Conservation (phyloP, 2,329 filamentous ascomycete species). For the Daldinia sp. region DNA sequence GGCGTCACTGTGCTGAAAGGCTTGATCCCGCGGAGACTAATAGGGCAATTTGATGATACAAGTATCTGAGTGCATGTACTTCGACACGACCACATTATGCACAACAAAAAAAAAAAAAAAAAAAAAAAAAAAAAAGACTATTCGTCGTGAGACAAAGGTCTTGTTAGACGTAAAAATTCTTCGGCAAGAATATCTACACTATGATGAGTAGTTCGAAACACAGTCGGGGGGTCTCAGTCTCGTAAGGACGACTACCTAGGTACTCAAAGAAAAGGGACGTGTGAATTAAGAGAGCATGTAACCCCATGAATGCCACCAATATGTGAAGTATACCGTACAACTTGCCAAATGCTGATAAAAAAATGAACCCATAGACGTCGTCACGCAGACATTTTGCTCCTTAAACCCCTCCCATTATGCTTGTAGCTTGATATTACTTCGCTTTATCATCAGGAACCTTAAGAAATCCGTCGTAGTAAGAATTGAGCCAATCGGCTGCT, state of each 20-base stretch:
- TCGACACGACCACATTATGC: not conserved
- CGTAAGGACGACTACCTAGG: not conserved
- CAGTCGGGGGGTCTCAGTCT: not conserved
- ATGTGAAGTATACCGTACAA: slow-evolving; percentile 36
- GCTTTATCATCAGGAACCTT: slow-evolving; percentile 57
- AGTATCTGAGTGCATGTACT: slow-evolving; percentile 8
- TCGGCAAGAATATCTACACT: slow-evolving; percentile 1
- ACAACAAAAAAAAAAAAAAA: not conserved
- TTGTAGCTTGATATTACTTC: slow-evolving; percentile 15
- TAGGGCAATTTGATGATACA: slow-evolving; percentile 40
- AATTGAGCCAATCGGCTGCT: slow-evolving; percentile 67
- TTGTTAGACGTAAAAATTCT: not conserved
- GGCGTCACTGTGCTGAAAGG: slow-evolving; percentile 66
- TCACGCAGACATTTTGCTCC: slow-evolving; percentile 17
- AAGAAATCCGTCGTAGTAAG: slow-evolving; percentile 67
- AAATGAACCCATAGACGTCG: slow-evolving; percentile 19
- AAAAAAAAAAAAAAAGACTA: not conserved
- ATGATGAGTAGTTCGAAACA: not conserved
- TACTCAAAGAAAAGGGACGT: slow-evolving; percentile 21
- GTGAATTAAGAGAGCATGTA: slow-evolving; percentile 31
- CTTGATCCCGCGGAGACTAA: slow-evolving; percentile 44
- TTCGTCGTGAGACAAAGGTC: not conserved
- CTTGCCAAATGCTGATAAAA: slow-evolving; percentile 33
- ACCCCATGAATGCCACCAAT: slow-evolving; percentile 28
- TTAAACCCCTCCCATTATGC: slow-evolving; percentile 19